phyloP scores from a whole-genome alignment of 1,139 yeast genomes.

The Oligophagozyma castellii region DNA sequence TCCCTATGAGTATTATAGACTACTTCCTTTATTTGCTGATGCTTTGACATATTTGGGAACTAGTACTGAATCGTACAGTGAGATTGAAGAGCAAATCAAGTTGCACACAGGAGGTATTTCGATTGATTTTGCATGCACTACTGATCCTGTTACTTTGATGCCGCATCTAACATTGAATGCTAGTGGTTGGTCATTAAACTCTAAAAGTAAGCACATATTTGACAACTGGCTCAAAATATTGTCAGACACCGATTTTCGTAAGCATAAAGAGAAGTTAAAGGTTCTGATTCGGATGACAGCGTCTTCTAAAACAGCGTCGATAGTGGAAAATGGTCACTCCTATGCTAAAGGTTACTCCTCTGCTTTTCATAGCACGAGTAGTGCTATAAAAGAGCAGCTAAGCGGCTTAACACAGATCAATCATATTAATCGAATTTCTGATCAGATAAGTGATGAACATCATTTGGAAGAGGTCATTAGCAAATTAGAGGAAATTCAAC shows the following conservation, averaged over 20 bases:
- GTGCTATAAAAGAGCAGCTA: conserved; percentile 47
- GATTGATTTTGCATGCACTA: conserved; percentile 41
- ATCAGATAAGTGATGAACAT: conserved; percentile 41
- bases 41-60: conserved; percentile 86
- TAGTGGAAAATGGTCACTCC: conserved; percentile 82
- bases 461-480: conserved; percentile 48
- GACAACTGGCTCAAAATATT: conserved; percentile 58
- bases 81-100: conserved; percentile 74
- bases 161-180: conserved; percentile 38
- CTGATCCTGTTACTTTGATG: conserved; percentile 33
- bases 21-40: conserved; percentile 62
- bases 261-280: conserved; percentile 54
- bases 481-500: conserved; percentile 42
- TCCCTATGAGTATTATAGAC: conserved; percentile 51
- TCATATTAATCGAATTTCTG: conserved; percentile 49
- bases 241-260: conserved; percentile 51
- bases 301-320: conserved; percentile 62
- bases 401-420: conserved; percentile 67
- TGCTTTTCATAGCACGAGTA: conserved; percentile 48
- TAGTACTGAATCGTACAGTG: conserved; percentile 49
- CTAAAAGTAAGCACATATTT: conserved; percentile 47
- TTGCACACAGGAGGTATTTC: conserved; percentile 74
- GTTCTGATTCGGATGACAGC: conserved; percentile 62
- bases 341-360: conserved; percentile 62
- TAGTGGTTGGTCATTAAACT: conserved; percentile 58